Evolutionary conservation across 1,284 basidiomycete species (phyloP), one percentile per base, ranked within the genome.

Genomic region (Pseudozyma sp.): DNA sequence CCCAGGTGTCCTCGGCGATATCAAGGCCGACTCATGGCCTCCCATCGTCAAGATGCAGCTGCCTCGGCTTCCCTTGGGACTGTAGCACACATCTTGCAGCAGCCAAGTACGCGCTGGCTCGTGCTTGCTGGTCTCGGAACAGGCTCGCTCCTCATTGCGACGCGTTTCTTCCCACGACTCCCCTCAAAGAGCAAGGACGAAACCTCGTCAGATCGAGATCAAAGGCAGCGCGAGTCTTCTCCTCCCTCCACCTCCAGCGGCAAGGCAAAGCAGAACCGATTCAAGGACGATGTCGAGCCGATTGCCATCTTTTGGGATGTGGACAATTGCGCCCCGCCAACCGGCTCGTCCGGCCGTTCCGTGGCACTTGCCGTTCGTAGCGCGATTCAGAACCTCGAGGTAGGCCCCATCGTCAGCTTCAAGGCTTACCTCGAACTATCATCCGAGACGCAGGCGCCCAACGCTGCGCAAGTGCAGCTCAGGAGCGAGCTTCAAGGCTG

Each of bases 271-370:
- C 59, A 60, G 14, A 60, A 64, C 24, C 61, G 61, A 7, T 54
- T 64, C 47, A 68, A 68, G 33, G 68, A 74, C 2, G 58, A 68
- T 11, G 31, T 37, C 35, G 74, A 65, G n/a, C 62, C 71, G 5
- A 63, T 79, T 34, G 76, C 78, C 39, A 73, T 81, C 51, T 79
- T 81, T 43, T 81, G 78, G 78, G 78, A 80, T 31, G 76, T 80
- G 24, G 80, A 81, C 58, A 80, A 81, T 13, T 81, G 80, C 48
- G 47, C 78, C 6, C 80, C 80, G 10, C 78, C 78, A 9, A 72
- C 78, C 5, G 78, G 76, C 54, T 77, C 77, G 10, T 79, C 77
- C 8, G 80, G 80, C 6, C 57, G 78, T 4, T 68, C 66, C 11
- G 68, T 81, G 7, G 78, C 71, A 10, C 68, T 70, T 11, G 68